phyloP scores from a whole-genome alignment of 345 rosid genomes.

The Eucalyptus shirleyi region DNA sequence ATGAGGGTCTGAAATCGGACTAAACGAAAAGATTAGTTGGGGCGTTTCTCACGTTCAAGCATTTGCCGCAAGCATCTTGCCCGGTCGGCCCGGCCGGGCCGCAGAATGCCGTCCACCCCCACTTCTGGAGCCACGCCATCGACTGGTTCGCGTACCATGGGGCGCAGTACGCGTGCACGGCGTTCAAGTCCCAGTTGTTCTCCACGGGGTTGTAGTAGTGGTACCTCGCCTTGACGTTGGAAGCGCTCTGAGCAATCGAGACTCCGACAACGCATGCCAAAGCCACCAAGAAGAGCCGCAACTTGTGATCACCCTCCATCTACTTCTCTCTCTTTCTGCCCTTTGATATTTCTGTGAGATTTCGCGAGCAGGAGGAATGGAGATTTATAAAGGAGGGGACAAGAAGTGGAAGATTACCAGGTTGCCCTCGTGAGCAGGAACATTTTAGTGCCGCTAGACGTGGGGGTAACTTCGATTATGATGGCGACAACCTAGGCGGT shows the following conservation, averaged over 20 bases:
- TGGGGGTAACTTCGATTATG: not conserved
- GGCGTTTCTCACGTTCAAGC: not conserved
- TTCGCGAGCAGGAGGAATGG: not conserved
- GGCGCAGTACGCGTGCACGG: constrained; percentile 37
- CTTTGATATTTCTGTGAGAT: not conserved
- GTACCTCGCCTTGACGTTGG: constrained; percentile 41
- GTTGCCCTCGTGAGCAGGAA: not conserved
- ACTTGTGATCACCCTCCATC: not conserved
- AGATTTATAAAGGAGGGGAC: not conserved
- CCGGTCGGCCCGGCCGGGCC: constrained; percentile 32
- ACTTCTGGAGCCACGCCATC: constrained; percentile 34
- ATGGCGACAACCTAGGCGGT: not conserved
- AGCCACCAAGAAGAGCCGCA: not conserved
- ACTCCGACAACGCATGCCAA: not conserved
- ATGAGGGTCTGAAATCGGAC: not conserved
- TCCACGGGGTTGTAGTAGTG: constrained; percentile 34
- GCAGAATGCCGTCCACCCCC: constrained; percentile 53
- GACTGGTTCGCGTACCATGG: constrained; percentile 50
- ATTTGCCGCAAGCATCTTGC: not conserved
- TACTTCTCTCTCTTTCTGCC: not conserved
- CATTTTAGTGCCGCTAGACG: not conserved
- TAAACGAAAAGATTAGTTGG: not conserved
- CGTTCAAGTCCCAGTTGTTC: constrained; percentile 35
- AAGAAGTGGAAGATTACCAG: not conserved
- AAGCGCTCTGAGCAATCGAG: constrained; percentile 15